Conservation (phyloP, 2,329 filamentous ascomycete genomes). For the Penicillium janthinellum region DNA sequence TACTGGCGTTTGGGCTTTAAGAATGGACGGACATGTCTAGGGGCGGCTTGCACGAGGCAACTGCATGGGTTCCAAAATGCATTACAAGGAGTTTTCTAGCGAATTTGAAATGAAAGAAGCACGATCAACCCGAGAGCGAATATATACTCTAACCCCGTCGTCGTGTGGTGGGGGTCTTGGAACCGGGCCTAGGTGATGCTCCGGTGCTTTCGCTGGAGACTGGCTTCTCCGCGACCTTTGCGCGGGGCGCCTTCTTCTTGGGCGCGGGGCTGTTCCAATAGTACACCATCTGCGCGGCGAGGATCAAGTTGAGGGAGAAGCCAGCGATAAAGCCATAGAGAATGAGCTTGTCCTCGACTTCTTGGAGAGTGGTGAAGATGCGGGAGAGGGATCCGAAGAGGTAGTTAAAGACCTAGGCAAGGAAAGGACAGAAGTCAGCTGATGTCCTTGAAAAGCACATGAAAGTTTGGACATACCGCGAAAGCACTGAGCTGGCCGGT, state of each 20-base stretch:
- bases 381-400: conserved; percentile 87
- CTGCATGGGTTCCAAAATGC: conserved; percentile 12
- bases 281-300: conserved; percentile 89
- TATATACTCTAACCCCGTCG: conserved; percentile 51
- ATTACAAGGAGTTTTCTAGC: conserved; percentile 20
- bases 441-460: background rate
- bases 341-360: conserved; percentile 95
- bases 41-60: background rate
- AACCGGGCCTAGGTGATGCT: conserved; percentile 44
- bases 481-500: conserved; percentile 97
- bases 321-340: conserved; percentile 92
- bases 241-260: conserved; percentile 39
- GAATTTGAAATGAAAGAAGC: conserved; percentile 10
- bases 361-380: conserved; percentile 96
- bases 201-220: conserved; percentile 43
- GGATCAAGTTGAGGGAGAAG: conserved; percentile 82
- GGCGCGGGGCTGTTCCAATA: conserved; percentile 77
- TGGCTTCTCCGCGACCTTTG: conserved; percentile 32
- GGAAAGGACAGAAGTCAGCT: conserved; percentile 5
- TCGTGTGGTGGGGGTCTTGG: conserved; percentile 58
- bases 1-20: background rate
- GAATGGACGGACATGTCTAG: background rate
- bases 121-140: background rate
- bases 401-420: conserved; percentile 88
- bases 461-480: conserved; percentile 64